Conservation (phyloP, 108 stramenopile species). For the Conticribra weissflogii region DNA sequence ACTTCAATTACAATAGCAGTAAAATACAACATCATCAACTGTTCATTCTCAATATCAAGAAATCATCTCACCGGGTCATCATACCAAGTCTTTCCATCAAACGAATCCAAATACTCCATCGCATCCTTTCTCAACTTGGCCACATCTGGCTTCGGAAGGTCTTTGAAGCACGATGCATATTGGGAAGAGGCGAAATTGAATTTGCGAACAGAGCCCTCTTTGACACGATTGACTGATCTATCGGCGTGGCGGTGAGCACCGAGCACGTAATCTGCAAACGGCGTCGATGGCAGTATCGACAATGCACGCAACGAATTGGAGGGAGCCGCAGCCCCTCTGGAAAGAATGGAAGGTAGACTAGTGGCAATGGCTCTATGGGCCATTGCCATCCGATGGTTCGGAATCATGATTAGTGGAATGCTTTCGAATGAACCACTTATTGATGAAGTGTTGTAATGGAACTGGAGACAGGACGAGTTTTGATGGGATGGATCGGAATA, state of each 20-base stretch:
- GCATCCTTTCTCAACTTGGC: constrained; percentile 56
- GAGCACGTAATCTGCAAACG: not conserved
- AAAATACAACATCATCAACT: no score
- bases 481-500: not conserved
- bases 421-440: not conserved
- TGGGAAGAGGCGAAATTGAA: constrained; percentile 82
- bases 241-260: not conserved
- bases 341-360: not conserved
- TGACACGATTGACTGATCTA: not conserved
- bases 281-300: not conserved
- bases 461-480: not conserved
- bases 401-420: no score
- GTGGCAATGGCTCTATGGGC: not conserved
- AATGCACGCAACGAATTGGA: no score
- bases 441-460: not conserved
- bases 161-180: constrained; percentile 69
- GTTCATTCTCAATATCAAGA: no score
- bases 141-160: constrained; percentile 62
- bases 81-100: constrained; percentile 72
- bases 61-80: constrained; percentile 63
- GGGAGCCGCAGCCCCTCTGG: no score
- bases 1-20: no score
- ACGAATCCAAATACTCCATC: constrained; percentile 62
- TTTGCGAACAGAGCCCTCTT: not conserved
- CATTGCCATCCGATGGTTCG: no score